Conservation (phyloP, 148 eudicot genomes). For the Gaultheria prostrata region DNA sequence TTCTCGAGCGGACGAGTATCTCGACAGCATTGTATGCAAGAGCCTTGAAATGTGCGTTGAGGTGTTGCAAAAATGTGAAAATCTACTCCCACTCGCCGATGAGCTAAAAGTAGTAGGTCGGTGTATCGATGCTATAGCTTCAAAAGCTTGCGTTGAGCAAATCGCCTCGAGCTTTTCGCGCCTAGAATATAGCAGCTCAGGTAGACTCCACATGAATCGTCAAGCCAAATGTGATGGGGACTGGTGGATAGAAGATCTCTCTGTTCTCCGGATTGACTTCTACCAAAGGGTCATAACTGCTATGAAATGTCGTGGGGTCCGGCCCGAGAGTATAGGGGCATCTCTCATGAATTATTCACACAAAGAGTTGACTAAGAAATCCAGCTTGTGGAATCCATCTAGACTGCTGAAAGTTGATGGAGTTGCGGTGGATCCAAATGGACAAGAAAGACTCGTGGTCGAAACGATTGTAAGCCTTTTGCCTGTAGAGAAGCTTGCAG, state of each 20-base stretch:
- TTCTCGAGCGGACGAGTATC: constrained; percentile 76
- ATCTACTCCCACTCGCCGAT: constrained; percentile 83
- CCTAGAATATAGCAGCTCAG: constrained; percentile 90
- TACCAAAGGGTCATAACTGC: constrained; percentile 76
- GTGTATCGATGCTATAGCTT: constrained; percentile 84
- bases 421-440: constrained; percentile 29
- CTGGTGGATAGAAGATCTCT: constrained; percentile 95
- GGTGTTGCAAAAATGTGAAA: constrained; percentile 80
- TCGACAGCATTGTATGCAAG: constrained; percentile 67
- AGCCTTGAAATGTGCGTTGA: constrained; percentile 78
- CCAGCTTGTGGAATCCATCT: constrained; percentile 46
- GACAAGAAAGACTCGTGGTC: constrained; percentile 60
- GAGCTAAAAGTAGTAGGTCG: constrained; percentile 67
- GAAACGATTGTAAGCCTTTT: constrained; percentile 76
- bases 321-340: constrained; percentile 88
- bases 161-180: constrained; percentile 96
- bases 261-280: constrained; percentile 65
- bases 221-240: constrained; percentile 69
- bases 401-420: constrained; percentile 39
- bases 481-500: constrained; percentile 72
- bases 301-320: constrained; percentile 88
- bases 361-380: constrained; percentile 62
- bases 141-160: constrained; percentile 87
- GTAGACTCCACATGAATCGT: constrained; percentile 86
- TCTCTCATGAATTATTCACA: constrained; percentile 78